Evolutionary conservation across 805 yeast species (phyloP).

Genomic region (Pichia deserticola): DNA sequence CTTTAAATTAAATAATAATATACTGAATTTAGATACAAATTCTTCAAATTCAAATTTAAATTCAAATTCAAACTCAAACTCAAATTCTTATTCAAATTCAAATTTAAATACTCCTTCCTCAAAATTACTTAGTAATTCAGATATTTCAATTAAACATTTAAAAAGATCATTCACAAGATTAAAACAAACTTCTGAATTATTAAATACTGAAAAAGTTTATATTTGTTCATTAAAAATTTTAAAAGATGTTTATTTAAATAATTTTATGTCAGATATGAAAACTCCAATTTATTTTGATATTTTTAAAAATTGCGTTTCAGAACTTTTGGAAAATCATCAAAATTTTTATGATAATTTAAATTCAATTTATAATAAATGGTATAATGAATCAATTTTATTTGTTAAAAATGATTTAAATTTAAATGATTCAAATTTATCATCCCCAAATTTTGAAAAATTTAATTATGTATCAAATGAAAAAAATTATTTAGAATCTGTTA

Average conservation of each 20-base stretch:
- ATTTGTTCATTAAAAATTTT: slow-evolving; percentile 38
- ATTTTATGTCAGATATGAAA: slow-evolving; percentile 28
- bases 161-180: slow-evolving; percentile 21
- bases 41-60: not conserved
- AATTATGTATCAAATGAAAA: slow-evolving; percentile 18
- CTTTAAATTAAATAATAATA: not conserved
- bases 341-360: slow-evolving; percentile 24
- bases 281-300: slow-evolving; percentile 30
- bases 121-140: not conserved
- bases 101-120: slow-evolving; percentile 9
- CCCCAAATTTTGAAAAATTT: slow-evolving; percentile 21
- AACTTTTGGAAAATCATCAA: slow-evolving; percentile 28
- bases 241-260: slow-evolving; percentile 35
- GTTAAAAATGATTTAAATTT: slow-evolving; percentile 3
- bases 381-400: slow-evolving; percentile 9
- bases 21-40: too few relatives aligned
- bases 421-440: slow-evolving; percentile 9
- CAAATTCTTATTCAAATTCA: not conserved
- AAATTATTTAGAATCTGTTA: slow-evolving; percentile 13
- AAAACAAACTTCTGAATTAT: slow-evolving; percentile 35
- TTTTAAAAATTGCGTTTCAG: slow-evolving; percentile 22
- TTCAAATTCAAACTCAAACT: not conserved
- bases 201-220: slow-evolving; percentile 42
- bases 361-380: slow-evolving; percentile 17
- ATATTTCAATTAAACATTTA: not conserved